These are phyloP conservation scores for Glycyrrhiza uralensis DNA, from an alignment of 306 rosid genomes.

Conservation along the genomic window DNA sequence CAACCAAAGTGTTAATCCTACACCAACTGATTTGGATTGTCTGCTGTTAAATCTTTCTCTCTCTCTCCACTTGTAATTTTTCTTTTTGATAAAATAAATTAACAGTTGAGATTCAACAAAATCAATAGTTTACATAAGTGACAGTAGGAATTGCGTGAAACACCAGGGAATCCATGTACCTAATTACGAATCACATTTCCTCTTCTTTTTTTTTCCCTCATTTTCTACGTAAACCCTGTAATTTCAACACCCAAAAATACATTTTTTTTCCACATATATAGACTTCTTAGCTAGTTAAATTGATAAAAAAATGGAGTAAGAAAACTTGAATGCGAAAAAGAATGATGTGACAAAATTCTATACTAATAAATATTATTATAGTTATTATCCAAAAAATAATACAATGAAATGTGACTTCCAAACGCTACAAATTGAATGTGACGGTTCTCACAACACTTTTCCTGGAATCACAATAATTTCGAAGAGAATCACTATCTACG, in stretches of 20 bases:
- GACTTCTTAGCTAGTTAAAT: background rate
- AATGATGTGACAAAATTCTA: conserved; percentile 21
- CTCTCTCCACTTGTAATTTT: no score
- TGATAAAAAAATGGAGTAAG: background rate
- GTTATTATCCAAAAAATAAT: background rate
- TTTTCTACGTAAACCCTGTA: background rate
- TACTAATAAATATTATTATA: conserved; percentile 21
- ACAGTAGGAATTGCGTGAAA: no score
- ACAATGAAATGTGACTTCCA: conserved; percentile 20
- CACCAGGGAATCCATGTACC: no score
- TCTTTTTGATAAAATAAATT: no score
- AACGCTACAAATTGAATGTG: conserved; percentile 50
- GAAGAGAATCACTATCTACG: conserved; percentile 50
- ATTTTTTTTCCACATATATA: background rate
- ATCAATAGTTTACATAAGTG: no score
- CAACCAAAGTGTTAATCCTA: no score
- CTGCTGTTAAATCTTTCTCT: no score
- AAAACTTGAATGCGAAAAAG: background rate
- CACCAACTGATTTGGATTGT: no score
- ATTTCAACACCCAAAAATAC: background rate
- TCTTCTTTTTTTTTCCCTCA: background rate
- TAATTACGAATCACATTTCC: no score
- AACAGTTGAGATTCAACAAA: no score
- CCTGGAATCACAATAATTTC: conserved; percentile 56
- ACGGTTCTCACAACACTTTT: conserved; percentile 58